Base-by-base conservation (phyloP, 1,284 basidiomycete species). In the Cerrena zonata region DNA sequence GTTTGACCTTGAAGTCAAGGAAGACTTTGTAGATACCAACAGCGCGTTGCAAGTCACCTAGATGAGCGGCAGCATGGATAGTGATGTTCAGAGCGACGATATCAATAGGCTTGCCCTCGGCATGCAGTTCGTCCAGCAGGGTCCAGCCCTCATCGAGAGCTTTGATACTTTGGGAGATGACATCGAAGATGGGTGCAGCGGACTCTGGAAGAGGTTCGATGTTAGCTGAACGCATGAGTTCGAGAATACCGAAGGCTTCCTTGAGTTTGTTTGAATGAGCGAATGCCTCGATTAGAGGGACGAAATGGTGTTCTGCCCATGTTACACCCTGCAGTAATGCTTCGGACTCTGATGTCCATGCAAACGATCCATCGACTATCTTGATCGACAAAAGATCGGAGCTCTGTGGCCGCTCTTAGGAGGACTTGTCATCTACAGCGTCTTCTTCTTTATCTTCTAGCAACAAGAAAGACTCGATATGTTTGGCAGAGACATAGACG, bases 1-100 rank as follows among this genome's bases (percentile, higher is more conserved):
- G 84, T 27, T 61, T 65, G 54, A 84, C 68, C 19, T 67, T 71
- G 51, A 89, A 78, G 24, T 82, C 77, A 0, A 68, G 43, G 34
- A 80, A 75, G 13, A 78, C 78, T 56, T 83, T 81, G 74, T 90
- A 91, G 5, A 83, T 80, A 4, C 86, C 86, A 45, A 93, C 68
- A 0, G 86, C 88, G 24, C 89, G 84, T 55, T 86, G 84, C 5
- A 93, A 66, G 64, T 92, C 90, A 10, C 75, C 73, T 1, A 83
- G 67, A n/a, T 65, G 59, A 36, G 82, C 70, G 0, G 81, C 76
- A 0, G 87, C 89, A 52, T 76, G 72, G 50, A 93, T 70, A 51
- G 92, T 63, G 25, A 79, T 73, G 60, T 89, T 89, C 53, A 90
- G 65, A 7, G 80, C 77, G 27, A 75, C 67, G 12, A 80, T 61